Evolutionary conservation across 164 flowering plant species (phyloP).

Genomic region (Chimonanthus salicifolius): DNA sequence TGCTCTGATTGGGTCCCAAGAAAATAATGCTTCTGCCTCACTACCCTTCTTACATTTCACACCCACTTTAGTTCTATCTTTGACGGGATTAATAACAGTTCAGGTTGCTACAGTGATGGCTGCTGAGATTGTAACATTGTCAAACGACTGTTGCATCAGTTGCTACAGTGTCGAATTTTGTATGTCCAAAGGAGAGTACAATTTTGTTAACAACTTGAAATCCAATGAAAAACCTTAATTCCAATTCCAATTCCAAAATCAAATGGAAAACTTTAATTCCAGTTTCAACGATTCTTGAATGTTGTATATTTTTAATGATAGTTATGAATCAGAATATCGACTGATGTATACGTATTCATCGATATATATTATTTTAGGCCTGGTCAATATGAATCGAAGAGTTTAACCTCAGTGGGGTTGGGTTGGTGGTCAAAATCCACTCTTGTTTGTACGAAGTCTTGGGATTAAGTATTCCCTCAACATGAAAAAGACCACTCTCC

Average conservation of each 20-base stretch:
- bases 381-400: too few species aligned
- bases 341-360: too few species aligned
- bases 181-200: neutral
- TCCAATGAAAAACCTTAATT: neutral
- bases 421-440: too few species aligned
- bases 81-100: neutral
- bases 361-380: too few species aligned
- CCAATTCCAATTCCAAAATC: neutral
- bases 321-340: too few species aligned
- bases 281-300: too few species aligned
- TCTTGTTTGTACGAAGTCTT: too few species aligned
- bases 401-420: too few species aligned
- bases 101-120: neutral
- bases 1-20: neutral
- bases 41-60: neutral
- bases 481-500: too few species aligned
- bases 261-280: too few species aligned
- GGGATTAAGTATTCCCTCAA: too few species aligned
- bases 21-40: conserved; percentile 3
- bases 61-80: neutral
- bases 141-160: neutral
- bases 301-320: too few species aligned
- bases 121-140: neutral
- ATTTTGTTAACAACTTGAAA: neutral
- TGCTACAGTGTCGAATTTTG: neutral